phyloP scores from a whole-genome alignment of 1,139 yeast genomes.

The Protomyces inundatus region DNA sequence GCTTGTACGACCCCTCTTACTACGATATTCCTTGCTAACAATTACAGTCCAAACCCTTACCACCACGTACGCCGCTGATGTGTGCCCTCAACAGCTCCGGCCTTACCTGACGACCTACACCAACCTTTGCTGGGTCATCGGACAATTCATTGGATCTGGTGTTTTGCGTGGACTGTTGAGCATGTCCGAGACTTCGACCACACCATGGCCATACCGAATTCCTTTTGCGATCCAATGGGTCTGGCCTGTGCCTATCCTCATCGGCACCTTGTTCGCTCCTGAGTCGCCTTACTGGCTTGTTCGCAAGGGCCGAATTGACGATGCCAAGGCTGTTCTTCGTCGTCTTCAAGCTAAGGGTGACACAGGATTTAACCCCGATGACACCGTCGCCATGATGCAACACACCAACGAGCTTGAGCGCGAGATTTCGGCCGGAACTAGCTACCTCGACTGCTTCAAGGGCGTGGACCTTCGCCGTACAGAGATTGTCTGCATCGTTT shows the following conservation, averaged over 20 bases:
- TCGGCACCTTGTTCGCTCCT: conserved; percentile 42
- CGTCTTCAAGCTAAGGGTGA: not conserved
- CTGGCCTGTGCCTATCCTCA: conserved; percentile 55
- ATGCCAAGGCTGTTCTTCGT: conserved; percentile 18
- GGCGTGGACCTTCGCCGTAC: conserved; percentile 53
- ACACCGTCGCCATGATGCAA: conserved; percentile 43
- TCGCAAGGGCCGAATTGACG: conserved; percentile 22
- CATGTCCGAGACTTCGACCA: conserved; percentile 29
- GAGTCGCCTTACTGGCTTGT: conserved; percentile 31
- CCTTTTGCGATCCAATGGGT: conserved; percentile 58
- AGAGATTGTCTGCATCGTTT: conserved; percentile 48
- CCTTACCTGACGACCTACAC: conserved; percentile 45
- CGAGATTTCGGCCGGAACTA: conserved; percentile 38
- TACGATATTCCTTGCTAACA: too few species aligned
- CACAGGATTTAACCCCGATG: conserved; percentile 36
- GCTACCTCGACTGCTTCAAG: conserved; percentile 50
- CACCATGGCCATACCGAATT: conserved; percentile 42
- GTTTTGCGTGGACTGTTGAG: conserved; percentile 41
- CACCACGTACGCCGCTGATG: conserved; percentile 38
- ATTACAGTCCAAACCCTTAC: not conserved
- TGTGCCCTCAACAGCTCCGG: conserved; percentile 46
- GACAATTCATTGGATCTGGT: conserved; percentile 45
- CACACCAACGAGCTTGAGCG: conserved; percentile 48
- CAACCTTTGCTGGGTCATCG: conserved; percentile 46
- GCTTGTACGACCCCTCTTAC: not conserved